phyloP scores from a whole-genome alignment of 139 green algal genomes.

The Gonium pectorale region DNA sequence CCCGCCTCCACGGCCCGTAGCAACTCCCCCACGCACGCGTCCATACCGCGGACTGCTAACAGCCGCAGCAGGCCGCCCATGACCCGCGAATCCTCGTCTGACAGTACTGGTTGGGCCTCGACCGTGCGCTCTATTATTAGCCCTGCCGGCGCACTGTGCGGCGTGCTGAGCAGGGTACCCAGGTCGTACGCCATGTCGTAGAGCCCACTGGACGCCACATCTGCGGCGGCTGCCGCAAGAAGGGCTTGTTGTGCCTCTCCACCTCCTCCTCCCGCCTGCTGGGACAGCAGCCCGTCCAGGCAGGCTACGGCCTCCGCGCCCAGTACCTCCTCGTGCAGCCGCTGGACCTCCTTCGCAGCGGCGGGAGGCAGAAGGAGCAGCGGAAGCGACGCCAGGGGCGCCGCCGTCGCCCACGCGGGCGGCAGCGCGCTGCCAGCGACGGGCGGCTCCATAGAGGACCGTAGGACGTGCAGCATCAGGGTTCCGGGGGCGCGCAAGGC shows the following conservation, averaged over 20 bases:
- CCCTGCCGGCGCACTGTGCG: not conserved
- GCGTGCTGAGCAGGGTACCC: not conserved
- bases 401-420: not conserved
- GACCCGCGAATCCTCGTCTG: not conserved
- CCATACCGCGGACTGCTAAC: not conserved
- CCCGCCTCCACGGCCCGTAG: not conserved
- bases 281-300: not conserved
- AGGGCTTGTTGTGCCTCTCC: too few relatives aligned
- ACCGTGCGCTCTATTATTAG: not conserved
- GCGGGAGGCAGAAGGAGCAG: conserved; percentile 16
- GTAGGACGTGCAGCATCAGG: not conserved
- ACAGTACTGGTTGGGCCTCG: not conserved
- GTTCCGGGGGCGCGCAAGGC: not conserved
- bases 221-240: not conserved
- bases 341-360: not conserved
- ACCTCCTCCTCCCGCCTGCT: too few relatives aligned
- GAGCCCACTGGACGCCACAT: not conserved
- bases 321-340: not conserved
- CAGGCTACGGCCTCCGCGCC: too few relatives aligned
- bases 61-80: not conserved
- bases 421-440: too few relatives aligned
- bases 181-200: not conserved
- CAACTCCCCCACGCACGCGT: not conserved
- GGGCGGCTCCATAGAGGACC: not conserved
- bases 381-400: not conserved